Percentiles rank a stretch among this genome's conserved stretches.
These are phyloP conservation scores for Rosa persica DNA, from an alignment of 306 rosid genomes.

Conservation along the genomic window DNA sequence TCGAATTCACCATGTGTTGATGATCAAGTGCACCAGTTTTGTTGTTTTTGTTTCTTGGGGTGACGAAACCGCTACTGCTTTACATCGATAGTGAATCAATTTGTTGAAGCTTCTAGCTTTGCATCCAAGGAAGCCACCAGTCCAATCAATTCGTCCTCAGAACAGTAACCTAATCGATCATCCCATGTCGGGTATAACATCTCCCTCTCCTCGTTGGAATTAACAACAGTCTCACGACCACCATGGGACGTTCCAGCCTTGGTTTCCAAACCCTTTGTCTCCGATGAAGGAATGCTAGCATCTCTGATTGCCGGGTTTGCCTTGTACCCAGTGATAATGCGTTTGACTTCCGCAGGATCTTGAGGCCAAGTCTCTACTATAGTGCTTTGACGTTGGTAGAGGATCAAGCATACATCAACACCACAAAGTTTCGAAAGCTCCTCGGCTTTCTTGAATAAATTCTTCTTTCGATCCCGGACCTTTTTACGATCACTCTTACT, in stretches of 20 bases:
- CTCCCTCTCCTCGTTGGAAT: background rate
- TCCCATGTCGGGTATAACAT: background rate
- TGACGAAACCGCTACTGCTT: background rate
- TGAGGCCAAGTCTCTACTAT: background rate
- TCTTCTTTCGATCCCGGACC: background rate
- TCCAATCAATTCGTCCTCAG: background rate
- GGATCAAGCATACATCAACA: background rate
- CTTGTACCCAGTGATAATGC: background rate
- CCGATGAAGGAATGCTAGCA: background rate
- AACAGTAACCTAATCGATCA: background rate
- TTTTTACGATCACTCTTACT: background rate
- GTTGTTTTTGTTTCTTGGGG: background rate
- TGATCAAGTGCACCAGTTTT: background rate
- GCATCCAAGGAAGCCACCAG: background rate
- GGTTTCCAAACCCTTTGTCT: background rate
- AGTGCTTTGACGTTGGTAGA: background rate
- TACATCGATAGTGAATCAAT: background rate
- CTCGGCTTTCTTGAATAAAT: background rate
- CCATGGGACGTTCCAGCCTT: background rate
- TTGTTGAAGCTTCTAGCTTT: background rate
- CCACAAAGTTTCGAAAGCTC: constrained; percentile 9
- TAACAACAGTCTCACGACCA: background rate
- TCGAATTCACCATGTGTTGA: background rate
- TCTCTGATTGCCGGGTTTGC: background rate
- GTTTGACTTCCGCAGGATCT: background rate